Evolutionary conservation across 805 yeast genomes (phyloP).

Genomic region (Suhomyces canberraensis): DNA sequence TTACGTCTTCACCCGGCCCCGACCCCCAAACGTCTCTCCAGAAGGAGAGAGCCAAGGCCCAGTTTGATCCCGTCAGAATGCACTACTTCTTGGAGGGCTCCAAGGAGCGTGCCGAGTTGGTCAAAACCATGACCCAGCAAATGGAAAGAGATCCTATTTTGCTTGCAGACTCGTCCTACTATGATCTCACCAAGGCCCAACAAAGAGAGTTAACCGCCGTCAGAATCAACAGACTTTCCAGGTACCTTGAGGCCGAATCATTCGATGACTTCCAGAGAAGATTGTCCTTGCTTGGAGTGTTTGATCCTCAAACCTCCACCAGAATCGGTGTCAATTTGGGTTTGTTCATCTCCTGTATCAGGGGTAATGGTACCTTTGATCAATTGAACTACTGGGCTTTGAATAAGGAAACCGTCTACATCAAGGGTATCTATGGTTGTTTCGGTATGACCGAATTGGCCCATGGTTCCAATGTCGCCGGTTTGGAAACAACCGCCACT

Average conservation of each 20-base stretch:
- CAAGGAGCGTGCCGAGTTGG: slow-evolving; percentile 28
- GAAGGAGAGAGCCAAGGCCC: slow-evolving; percentile 30
- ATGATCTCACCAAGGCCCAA: slow-evolving; percentile 28
- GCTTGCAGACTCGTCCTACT: slow-evolving; percentile 27
- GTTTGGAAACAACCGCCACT: slow-evolving; percentile 72
- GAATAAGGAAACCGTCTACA: slow-evolving; percentile 28
- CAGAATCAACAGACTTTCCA: slow-evolving; percentile 35
- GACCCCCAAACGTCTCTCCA: slow-evolving; percentile 17
- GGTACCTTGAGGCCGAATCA: slow-evolving; percentile 33
- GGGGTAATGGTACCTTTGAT: slow-evolving; percentile 39
- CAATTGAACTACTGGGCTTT: slow-evolving; percentile 39
- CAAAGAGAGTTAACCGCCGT: slow-evolving; percentile 31
- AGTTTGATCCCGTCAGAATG: slow-evolving; percentile 37
- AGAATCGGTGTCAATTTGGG: slow-evolving; percentile 40
- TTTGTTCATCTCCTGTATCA: slow-evolving; percentile 36
- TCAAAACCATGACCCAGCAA: slow-evolving; percentile 28
- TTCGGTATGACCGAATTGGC: slow-evolving; percentile 92
- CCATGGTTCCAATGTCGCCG: slow-evolving; percentile 86
- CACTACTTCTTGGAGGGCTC: slow-evolving; percentile 42
- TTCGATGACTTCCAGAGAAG: slow-evolving; percentile 31
- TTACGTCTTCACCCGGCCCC: slow-evolving; percentile 11
- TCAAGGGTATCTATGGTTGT: slow-evolving; percentile 63
- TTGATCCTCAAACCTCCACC: slow-evolving; percentile 38
- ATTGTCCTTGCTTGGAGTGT: slow-evolving; percentile 33
- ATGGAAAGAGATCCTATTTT: slow-evolving; percentile 40